Conservation (phyloP, 257 asterid species). For the Mentha longifolia region DNA sequence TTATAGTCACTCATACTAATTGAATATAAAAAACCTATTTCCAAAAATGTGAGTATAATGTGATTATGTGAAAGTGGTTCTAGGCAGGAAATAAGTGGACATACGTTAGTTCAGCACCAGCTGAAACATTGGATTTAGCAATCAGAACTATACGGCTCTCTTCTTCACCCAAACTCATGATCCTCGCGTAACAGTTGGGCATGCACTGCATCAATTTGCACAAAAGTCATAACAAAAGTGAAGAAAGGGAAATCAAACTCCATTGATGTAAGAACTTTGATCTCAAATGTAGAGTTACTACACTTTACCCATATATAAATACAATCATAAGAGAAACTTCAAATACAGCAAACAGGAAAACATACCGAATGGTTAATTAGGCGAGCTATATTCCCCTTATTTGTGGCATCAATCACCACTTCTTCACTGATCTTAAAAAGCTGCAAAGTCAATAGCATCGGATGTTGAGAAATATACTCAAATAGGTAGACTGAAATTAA, state of each 20-base stretch:
- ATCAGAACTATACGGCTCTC: constrained; percentile 86
- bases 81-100: constrained; percentile 17
- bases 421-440: constrained; percentile 95
- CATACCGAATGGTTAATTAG: constrained; percentile 95
- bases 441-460: constrained; percentile 52
- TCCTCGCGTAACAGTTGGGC: constrained; percentile 97
- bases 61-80: neutral
- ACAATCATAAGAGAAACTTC: neutral
- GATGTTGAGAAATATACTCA: constrained; percentile 5
- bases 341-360: constrained; percentile 18
- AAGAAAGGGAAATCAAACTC: neutral
- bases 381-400: constrained; percentile 94
- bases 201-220: constrained; percentile 65
- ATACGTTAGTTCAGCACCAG: constrained; percentile 91
- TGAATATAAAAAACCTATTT: neutral
- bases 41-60: neutral
- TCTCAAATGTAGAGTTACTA: neutral
- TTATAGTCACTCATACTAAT: too few relatives aligned
- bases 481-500: neutral
- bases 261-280: neutral
- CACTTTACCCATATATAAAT: neutral
- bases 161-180: constrained; percentile 68
- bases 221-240: neutral
- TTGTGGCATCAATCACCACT: constrained; percentile 90
- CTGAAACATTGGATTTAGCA: constrained; percentile 75